These are phyloP conservation scores for Teunomyces panamensis DNA, from an alignment of 805 yeast species.

Conservation along the genomic window DNA sequence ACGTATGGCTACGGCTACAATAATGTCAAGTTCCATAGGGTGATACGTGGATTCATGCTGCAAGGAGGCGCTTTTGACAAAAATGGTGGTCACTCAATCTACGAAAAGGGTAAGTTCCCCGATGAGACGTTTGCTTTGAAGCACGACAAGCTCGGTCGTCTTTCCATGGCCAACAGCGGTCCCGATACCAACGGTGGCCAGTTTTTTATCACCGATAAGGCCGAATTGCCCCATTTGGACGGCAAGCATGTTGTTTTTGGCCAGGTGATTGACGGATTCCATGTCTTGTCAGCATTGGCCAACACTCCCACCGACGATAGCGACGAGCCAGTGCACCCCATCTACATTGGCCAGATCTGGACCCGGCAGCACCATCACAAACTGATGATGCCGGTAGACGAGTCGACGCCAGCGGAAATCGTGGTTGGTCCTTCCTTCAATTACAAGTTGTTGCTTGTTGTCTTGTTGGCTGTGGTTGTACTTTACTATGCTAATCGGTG, in stretches of 20 bases:
- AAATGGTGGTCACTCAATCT: conserved; percentile 17
- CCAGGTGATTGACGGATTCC: conserved; percentile 23
- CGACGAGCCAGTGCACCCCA: neutral
- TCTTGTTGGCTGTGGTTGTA: neutral
- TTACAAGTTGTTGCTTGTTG: neutral
- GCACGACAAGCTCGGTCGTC: conserved; percentile 23
- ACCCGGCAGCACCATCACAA: neutral
- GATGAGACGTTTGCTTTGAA: conserved; percentile 23
- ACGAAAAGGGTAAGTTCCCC: conserved; percentile 9
- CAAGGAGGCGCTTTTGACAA: conserved; percentile 37
- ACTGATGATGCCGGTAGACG: neutral
- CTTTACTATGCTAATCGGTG: neutral
- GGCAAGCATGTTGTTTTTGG: conserved; percentile 27
- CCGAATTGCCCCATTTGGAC: conserved; percentile 17
- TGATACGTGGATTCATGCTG: conserved; percentile 34
- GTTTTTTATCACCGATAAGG: conserved; percentile 20
- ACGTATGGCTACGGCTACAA: conserved; percentile 26
- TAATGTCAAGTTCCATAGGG: conserved; percentile 29
- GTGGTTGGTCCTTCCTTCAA: neutral
- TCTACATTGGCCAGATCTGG: conserved; percentile 11
- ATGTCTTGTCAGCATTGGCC: conserved; percentile 15
- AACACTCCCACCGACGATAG: neutral
- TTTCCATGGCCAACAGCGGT: conserved; percentile 25
- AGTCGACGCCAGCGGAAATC: neutral
- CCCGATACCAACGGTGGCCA: conserved; percentile 23